Percentiles rank a stretch among this genome's conserved stretches.
These are phyloP conservation scores for Magnaporthiopsis incrustans DNA, from an alignment of 2,329 filamentous ascomycete genomes.

Conservation along the genomic window DNA sequence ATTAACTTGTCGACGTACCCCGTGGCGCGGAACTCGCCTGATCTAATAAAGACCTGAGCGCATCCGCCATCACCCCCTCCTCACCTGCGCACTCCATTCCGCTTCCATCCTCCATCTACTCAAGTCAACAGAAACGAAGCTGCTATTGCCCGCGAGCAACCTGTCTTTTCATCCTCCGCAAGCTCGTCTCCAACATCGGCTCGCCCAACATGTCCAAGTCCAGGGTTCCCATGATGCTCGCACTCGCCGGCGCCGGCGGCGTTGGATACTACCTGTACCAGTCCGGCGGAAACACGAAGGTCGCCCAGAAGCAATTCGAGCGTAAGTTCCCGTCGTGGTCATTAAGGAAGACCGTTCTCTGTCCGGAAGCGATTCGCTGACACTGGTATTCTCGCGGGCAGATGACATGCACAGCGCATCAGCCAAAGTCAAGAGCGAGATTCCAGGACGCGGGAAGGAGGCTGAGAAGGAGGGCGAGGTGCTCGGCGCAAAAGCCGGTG, in stretches of 20 bases:
- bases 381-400: constrained; percentile 27
- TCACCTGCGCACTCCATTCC: not conserved
- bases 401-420: constrained; percentile 69
- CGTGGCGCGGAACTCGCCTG: not conserved
- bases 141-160: not conserved
- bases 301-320: constrained; percentile 80
- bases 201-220: constrained; percentile 36
- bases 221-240: constrained; percentile 42
- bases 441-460: constrained; percentile 55
- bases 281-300: constrained; percentile 72
- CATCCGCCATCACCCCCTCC: not conserved
- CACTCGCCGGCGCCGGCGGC: constrained; percentile 56
- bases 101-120: not conserved
- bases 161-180: not conserved
- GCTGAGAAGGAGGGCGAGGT: constrained; percentile 58
- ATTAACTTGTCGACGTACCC: too few species aligned
- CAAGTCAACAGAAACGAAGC: not conserved
- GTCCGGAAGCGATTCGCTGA: not conserved
- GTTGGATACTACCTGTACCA: constrained; percentile 87
- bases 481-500: constrained; percentile 51
- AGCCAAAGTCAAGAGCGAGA: constrained; percentile 55
- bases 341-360: not conserved
- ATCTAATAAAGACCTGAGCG: not conserved
- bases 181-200: not conserved
- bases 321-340: constrained; percentile 43